A percentile compares a stretch with the other conserved stretches of the same genome.
Evolutionary conservation across 495 filamentous ascomycete genomes (phyloP).

Genomic region (Platismatia glauca): DNA sequence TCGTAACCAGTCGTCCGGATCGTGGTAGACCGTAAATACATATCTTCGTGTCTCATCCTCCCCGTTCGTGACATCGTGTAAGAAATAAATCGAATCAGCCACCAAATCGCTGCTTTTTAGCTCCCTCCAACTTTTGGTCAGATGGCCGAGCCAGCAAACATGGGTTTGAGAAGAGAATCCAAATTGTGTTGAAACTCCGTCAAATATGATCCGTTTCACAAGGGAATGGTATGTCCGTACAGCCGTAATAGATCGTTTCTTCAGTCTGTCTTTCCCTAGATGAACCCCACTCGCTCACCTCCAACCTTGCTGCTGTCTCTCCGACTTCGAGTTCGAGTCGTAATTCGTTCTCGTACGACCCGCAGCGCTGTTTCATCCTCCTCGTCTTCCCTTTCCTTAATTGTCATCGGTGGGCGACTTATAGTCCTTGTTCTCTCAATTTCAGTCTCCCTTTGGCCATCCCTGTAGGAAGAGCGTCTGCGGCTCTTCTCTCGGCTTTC

Average conservation of each 20-base stretch:
- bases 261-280: not conserved
- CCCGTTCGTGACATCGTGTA: not conserved
- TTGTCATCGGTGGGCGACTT: not conserved
- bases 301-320: constrained; percentile 18
- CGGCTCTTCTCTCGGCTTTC: constrained; percentile 17
- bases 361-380: constrained; percentile 5
- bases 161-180: constrained; percentile 1
- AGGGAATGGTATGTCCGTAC: not conserved
- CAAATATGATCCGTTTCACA: not conserved
- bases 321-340: constrained; percentile 16
- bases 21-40: constrained; percentile 6
- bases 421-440: constrained; percentile 11
- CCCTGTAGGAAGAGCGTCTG: constrained; percentile 16
- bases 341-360: constrained; percentile 14
- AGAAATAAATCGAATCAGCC: constrained; percentile 5
- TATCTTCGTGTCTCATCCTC: constrained; percentile 11
- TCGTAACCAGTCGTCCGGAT: not conserved
- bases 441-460: constrained; percentile 17
- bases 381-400: not conserved
- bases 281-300: constrained; percentile 6
- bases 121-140: constrained; percentile 4
- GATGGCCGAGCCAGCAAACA: not conserved
- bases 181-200: not conserved
- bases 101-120: constrained; percentile 3
- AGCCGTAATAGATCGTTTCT: constrained; percentile 3